A percentile compares a stretch with the other conserved stretches of the same genome.
These are phyloP conservation scores for Ogataea thermomethanolica DNA, from an alignment of 805 yeast species.

Conservation along the genomic window DNA sequence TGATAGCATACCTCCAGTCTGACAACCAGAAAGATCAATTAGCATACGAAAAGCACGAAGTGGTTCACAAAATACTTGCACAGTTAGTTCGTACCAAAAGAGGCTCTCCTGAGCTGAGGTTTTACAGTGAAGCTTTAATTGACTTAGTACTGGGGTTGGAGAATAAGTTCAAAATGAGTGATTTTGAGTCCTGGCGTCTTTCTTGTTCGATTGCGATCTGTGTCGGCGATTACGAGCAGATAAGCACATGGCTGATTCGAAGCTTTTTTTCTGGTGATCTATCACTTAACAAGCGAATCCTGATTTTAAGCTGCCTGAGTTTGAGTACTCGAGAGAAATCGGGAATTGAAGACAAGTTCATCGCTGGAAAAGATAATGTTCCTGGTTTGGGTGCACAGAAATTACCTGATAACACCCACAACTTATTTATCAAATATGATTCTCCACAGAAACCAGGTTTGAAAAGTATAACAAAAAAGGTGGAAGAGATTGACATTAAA, in stretches of 20 bases:
- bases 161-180: constrained; percentile 52
- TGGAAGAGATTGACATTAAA: constrained; percentile 23
- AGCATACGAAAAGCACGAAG: constrained; percentile 45
- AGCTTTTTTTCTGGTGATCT: constrained; percentile 68
- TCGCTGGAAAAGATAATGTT: constrained; percentile 35
- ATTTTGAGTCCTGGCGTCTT: constrained; percentile 65
- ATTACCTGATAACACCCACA: constrained; percentile 48
- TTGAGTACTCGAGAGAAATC: constrained; percentile 70
- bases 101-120: constrained; percentile 58
- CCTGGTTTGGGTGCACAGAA: constrained; percentile 27
- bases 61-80: constrained; percentile 52
- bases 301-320: constrained; percentile 63
- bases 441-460: constrained; percentile 1
- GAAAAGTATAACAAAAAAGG: constrained; percentile 7
- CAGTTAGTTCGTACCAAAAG: constrained; percentile 64
- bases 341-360: constrained; percentile 54
- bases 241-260: constrained; percentile 44
- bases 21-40: constrained; percentile 41
- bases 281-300: constrained; percentile 74
- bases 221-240: constrained; percentile 40
- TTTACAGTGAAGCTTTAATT: constrained; percentile 54
- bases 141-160: constrained; percentile 48
- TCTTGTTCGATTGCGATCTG: constrained; percentile 62
- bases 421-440: constrained; percentile 34
- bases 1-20: constrained; percentile 52